phyloP scores from a whole-genome alignment of 768 basidiomycete genomes.

The Rhodotorula graminis region DNA sequence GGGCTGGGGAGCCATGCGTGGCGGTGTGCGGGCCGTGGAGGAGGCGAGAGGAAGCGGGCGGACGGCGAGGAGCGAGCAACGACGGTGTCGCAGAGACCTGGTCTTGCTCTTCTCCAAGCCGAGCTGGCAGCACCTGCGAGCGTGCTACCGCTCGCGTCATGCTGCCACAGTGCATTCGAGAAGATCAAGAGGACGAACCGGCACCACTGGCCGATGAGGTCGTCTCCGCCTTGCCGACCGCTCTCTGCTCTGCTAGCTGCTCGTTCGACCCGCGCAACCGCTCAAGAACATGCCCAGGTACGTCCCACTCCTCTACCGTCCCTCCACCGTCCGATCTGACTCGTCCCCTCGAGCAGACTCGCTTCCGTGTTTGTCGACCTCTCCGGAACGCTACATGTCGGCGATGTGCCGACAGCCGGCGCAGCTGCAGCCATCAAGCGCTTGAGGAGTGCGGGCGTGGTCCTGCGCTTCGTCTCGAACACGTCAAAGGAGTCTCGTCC shows the following conservation, averaged over 20 bases:
- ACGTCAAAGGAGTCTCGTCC: constrained; percentile 61
- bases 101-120: too few species aligned
- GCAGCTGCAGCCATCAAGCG: constrained; percentile 53
- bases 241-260: too few species aligned
- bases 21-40: neutral
- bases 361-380: constrained; percentile 54
- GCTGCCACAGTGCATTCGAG: too few species aligned
- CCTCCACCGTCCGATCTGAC: neutral
- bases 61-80: neutral
- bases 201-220: too few species aligned
- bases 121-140: too few species aligned
- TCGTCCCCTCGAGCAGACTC: neutral
- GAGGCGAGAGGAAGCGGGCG: too few species aligned
- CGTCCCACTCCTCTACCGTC: neutral
- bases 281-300: neutral
- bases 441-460: constrained; percentile 45
- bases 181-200: too few species aligned
- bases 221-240: too few species aligned
- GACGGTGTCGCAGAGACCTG: too few species aligned
- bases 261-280: too few species aligned
- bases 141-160: too few species aligned
- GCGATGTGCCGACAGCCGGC: constrained; percentile 52
- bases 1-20: neutral
- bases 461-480: constrained; percentile 61
- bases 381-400: constrained; percentile 63